Evolutionary conservation across 2,329 filamentous ascomycete species (phyloP), one percentile per base, ranked within the genome.

Genomic region (Berkeleyomyces basicola): DNA sequence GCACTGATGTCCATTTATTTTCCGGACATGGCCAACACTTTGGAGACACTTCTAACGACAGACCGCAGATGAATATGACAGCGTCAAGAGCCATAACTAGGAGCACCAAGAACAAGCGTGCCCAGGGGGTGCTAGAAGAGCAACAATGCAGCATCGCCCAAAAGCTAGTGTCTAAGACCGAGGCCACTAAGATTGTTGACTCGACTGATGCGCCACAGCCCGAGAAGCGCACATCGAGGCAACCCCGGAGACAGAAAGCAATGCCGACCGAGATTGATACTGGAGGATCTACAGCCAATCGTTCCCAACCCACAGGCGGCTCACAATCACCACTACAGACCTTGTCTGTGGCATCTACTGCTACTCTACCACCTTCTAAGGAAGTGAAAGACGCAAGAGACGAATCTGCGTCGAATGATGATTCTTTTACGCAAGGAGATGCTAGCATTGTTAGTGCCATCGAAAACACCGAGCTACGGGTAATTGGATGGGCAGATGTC

Each of bases 401-500:
- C n/a, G 43, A 11, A 40, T 5, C 11, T 10, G 4, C 40, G 42
- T 42, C 39, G 33, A 46, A 3, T 23, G 31, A 6, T 40, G 16
- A 9, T 37, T 10, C 10, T 37, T n/a, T 40, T 11, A 31, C 9
- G 3, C 37, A 49, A 10, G 23, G 11, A 37, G 58, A 62, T 6
- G 61, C 43, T 11, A 65, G 63, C 44, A 43, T 65, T 10, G 40
- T 62, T 42, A 65, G 63, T n/a, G 60, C 46, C 37, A 62, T 65
- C 39, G 63, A 61, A 3, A 53, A 62, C 44, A 65, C 49, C 7
- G 59, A 63, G 40, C 70, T 81, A 14, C 75, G 77, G 3, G 68
- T 76, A 4, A 71, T 83, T 47, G 74, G 75, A 0, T 86, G 83
- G 82, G 71, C 76, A 39, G 81, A 84, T 61, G 74, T 85, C 39